Evolutionary conservation across 371 early-diverging fungal species (phyloP).

Genomic region (Actinomortierella wolfii): DNA sequence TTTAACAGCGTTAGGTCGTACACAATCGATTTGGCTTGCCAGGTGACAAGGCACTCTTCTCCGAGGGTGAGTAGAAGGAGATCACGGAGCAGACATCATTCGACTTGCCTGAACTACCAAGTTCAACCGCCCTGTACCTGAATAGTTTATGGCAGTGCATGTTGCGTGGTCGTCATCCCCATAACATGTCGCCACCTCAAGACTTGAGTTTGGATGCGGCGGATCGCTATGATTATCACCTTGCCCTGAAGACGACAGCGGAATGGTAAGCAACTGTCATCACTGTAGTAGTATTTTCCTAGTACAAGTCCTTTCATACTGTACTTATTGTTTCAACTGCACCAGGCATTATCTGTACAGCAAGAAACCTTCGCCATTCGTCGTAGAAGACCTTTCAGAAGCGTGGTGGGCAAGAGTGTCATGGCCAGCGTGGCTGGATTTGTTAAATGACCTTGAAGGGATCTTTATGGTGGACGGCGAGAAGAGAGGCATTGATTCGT

Average conservation of each 20-base stretch:
- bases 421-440: conserved; percentile 8
- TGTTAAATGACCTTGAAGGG: conserved; percentile 6
- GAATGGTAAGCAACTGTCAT: conserved; percentile 19
- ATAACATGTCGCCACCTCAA: conserved; percentile 4
- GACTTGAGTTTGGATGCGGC: not conserved
- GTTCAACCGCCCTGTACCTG: conserved; percentile 2
- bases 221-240: not conserved
- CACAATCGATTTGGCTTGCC: conserved; percentile 5
- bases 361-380: conserved; percentile 11
- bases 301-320: not conserved
- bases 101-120: conserved; percentile 5
- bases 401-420: conserved; percentile 6
- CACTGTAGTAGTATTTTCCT: conserved; percentile 2
- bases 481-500: conserved; percentile 9
- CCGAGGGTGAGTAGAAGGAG: conserved; percentile 8
- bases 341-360: conserved; percentile 5
- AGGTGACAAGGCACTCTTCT: conserved; percentile 2
- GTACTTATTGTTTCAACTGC: not conserved
- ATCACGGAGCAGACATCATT: conserved; percentile 9
- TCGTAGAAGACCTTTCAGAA: conserved; percentile 7
- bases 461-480: conserved; percentile 10
- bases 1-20: conserved; percentile 3
- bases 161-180: not conserved
- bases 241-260: not conserved
- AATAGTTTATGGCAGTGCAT: not conserved